A percentile compares a stretch with the other conserved stretches of the same genome.
Evolutionary conservation across 2,329 filamentous ascomycete genomes (phyloP).

Genomic region (Aspergillus clavatus): DNA sequence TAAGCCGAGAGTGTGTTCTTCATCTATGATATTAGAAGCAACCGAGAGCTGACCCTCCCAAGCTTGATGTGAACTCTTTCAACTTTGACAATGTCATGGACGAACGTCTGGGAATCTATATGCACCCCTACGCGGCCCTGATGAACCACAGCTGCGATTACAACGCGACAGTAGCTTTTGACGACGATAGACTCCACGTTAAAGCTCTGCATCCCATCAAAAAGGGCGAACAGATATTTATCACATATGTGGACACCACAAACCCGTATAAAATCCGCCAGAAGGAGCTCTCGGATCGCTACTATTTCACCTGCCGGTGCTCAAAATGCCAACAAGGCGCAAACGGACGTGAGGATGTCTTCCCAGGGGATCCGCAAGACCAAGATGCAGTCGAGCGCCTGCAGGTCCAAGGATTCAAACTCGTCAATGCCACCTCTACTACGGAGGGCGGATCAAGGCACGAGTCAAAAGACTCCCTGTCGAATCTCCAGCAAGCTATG

Average conservation of each 20-base stretch:
- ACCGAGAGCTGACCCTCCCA: neutral
- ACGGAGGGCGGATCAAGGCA: slow-evolving; percentile 17
- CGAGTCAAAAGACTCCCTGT: slow-evolving; percentile 40
- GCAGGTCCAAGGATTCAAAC: slow-evolving; percentile 19
- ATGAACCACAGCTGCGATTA: slow-evolving; percentile 61
- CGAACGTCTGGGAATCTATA: slow-evolving; percentile 55
- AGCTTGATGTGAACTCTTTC: slow-evolving; percentile 56
- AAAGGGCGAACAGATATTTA: slow-evolving; percentile 54
- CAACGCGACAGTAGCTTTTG: slow-evolving; percentile 56
- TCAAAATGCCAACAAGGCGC: slow-evolving; percentile 41
- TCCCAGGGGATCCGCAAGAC: slow-evolving; percentile 10
- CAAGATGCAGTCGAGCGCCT: slow-evolving; percentile 13
- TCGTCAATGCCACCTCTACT: slow-evolving; percentile 21
- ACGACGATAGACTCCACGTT: slow-evolving; percentile 47
- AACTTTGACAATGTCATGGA: slow-evolving; percentile 53
- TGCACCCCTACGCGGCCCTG: slow-evolving; percentile 51
- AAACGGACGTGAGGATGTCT: slow-evolving; percentile 17
- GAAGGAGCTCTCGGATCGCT: slow-evolving; percentile 49
- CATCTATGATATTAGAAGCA: neutral
- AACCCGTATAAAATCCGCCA: slow-evolving; percentile 49
- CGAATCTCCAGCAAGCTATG: slow-evolving; percentile 35
- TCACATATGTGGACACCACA: slow-evolving; percentile 58
- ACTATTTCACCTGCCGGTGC: slow-evolving; percentile 57
- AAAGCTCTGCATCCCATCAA: slow-evolving; percentile 51
- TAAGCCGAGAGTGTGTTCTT: slow-evolving; percentile 18